These are phyloP conservation scores for Luvunga scandens DNA, from an alignment of 345 rosid species.

Conservation along the genomic window DNA sequence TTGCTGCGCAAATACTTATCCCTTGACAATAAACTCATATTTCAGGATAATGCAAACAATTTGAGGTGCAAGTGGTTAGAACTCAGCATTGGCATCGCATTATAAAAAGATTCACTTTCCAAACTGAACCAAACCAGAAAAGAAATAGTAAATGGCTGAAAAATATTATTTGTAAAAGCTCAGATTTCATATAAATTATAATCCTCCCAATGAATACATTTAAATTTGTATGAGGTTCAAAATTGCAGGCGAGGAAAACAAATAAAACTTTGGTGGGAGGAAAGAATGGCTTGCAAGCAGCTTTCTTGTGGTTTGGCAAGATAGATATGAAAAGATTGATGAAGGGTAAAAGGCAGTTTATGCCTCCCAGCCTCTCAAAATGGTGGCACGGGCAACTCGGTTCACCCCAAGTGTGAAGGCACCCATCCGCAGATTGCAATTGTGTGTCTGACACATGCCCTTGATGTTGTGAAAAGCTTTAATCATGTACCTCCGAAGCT, in stretches of 20 bases:
- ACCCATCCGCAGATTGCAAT: constrained; percentile 96
- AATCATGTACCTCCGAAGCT: constrained; percentile 81
- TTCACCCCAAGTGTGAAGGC: constrained; percentile 97
- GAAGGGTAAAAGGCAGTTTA: constrained; percentile 18
- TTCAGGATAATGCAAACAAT: not conserved
- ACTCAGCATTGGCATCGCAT: not conserved
- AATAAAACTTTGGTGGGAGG: not conserved
- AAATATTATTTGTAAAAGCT: not conserved
- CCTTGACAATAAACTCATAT: too few relatives aligned
- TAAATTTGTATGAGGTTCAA: not conserved
- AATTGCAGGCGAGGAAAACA: not conserved
- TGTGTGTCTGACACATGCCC: constrained; percentile 77
- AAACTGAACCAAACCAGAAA: not conserved
- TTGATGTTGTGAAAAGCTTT: constrained; percentile 81
- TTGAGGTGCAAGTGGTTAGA: not conserved
- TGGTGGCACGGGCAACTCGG: constrained; percentile 90
- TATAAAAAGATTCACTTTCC: not conserved
- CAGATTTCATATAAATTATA: not conserved
- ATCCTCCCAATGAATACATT: constrained; percentile 7
- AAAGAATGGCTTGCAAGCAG: constrained; percentile 8
- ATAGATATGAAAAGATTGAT: not conserved
- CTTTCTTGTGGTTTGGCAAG: constrained; percentile 1
- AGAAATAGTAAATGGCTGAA: not conserved
- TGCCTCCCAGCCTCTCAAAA: constrained; percentile 95
- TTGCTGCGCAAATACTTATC: too few relatives aligned